Conservation (phyloP, 257 asterid species). For the Nicotiana noctiflora region DNA sequence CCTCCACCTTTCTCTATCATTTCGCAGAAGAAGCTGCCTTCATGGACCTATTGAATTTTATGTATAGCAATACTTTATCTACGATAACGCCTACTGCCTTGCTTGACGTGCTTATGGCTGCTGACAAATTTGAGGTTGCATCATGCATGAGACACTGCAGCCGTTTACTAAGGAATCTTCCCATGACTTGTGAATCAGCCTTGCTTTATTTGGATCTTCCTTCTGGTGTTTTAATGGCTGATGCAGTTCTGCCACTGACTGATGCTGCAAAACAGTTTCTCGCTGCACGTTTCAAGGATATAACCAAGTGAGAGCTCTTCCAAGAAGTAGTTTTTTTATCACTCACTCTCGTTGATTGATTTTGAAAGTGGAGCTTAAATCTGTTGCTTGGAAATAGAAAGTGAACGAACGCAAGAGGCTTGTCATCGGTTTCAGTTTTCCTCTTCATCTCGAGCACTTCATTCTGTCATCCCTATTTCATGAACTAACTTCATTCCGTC, state of each 20-base stretch:
- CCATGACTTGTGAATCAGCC: slow-evolving; percentile 18
- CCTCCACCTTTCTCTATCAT: background rate
- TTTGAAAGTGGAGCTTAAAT: background rate
- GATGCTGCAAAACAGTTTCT: slow-evolving; percentile 17
- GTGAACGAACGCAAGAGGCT: background rate
- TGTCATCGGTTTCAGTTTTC: background rate
- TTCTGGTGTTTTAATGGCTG: slow-evolving; percentile 9
- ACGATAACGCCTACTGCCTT: slow-evolving; percentile 1
- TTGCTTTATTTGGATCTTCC: slow-evolving; percentile 14
- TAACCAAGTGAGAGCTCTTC: slow-evolving; percentile 5
- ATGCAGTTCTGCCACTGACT: slow-evolving; percentile 5
- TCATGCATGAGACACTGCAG: slow-evolving; percentile 18
- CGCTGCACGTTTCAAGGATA: slow-evolving; percentile 15
- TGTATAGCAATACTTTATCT: slow-evolving; percentile 12
- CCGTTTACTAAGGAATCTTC: slow-evolving; percentile 7
- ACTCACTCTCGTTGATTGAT: background rate
- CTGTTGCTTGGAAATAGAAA: background rate
- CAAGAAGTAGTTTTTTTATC: background rate
- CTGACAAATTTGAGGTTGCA: slow-evolving; percentile 17
- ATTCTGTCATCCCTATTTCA: too few relatives aligned
- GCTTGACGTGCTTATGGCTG: slow-evolving; percentile 16
- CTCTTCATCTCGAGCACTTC: background rate
- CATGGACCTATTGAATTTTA: slow-evolving; percentile 1
- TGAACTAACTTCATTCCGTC: too few relatives aligned
- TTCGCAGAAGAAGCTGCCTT: slow-evolving; percentile 13